These are phyloP conservation scores for Cryphonectria parasitica DNA, from an alignment of 2,329 filamentous ascomycete genomes.

Conservation along the genomic window DNA sequence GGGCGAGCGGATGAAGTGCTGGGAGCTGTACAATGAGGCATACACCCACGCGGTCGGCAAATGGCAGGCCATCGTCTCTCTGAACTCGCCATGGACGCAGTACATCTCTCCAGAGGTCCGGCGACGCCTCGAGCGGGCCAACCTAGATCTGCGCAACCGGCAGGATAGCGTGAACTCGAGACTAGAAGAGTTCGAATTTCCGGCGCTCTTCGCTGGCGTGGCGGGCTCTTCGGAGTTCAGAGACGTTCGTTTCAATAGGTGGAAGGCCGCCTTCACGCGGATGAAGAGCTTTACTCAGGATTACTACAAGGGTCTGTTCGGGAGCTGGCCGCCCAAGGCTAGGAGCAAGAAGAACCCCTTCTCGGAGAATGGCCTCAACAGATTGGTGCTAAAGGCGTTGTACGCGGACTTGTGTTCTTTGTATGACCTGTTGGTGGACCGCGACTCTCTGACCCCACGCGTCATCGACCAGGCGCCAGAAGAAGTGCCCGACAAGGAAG, in stretches of 20 bases:
- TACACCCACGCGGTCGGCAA: slow-evolving; percentile 92
- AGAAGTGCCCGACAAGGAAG: slow-evolving; percentile 42
- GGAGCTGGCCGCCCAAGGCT: slow-evolving; percentile 87
- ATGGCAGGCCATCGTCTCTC: slow-evolving; percentile 70
- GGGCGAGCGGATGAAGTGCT: slow-evolving; percentile 82
- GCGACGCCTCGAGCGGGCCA: slow-evolving; percentile 80
- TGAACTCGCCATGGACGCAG: slow-evolving; percentile 70
- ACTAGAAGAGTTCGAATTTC: slow-evolving; percentile 89
- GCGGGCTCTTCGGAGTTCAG: slow-evolving; percentile 84
- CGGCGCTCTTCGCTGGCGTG: slow-evolving; percentile 83
- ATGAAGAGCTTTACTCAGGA: slow-evolving; percentile 75
- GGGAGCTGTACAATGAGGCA: slow-evolving; percentile 84
- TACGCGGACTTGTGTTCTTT: slow-evolving; percentile 85
- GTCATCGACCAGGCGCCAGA: slow-evolving; percentile 69
- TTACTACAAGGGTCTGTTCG: slow-evolving; percentile 65
- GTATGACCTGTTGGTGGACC: slow-evolving; percentile 88
- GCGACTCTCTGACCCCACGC: slow-evolving; percentile 75
- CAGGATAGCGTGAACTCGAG: slow-evolving; percentile 71
- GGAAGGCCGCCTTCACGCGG: slow-evolving; percentile 74
- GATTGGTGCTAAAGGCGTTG: slow-evolving; percentile 77
- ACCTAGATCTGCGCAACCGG: slow-evolving; percentile 76
- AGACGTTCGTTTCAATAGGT: slow-evolving; percentile 79
- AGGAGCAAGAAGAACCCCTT: slow-evolving; percentile 90
- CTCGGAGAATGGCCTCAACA: slow-evolving; percentile 83
- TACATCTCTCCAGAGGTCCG: slow-evolving; percentile 73